These are phyloP conservation scores for Hypsizygus marmoreus DNA, from an alignment of 768 basidiomycete species.

Conservation along the genomic window DNA sequence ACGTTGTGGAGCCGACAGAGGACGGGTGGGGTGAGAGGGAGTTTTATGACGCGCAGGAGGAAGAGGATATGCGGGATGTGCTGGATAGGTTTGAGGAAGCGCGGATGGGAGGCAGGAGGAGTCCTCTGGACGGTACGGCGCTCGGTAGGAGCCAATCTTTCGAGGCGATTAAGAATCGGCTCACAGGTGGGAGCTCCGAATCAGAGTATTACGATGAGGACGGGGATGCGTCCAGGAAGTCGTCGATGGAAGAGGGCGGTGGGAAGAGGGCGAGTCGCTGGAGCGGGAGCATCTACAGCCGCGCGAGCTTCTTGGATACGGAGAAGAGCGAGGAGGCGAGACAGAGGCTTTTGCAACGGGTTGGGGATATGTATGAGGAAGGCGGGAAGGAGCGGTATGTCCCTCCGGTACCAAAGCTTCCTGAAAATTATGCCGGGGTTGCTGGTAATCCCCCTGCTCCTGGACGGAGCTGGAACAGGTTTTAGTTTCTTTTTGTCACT, in stretches of 20 bases:
- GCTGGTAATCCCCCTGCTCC: constrained; percentile 10
- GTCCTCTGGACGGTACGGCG: constrained; percentile 15
- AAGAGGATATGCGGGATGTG: constrained; percentile 36
- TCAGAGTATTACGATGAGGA: constrained; percentile 18
- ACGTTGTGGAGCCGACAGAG: constrained; percentile 16
- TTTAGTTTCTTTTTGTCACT: constrained; percentile 27
- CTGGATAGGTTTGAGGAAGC: constrained; percentile 40
- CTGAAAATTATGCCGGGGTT: constrained; percentile 29
- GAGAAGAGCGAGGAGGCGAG: constrained; percentile 53
- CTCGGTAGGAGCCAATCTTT: constrained; percentile 34
- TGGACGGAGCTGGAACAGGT: constrained; percentile 31
- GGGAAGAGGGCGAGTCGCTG: constrained; percentile 40
- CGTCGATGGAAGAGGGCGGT: constrained; percentile 26
- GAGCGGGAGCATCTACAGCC: constrained; percentile 51
- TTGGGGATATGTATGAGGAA: constrained; percentile 53
- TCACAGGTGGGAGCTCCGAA: constrained; percentile 12
- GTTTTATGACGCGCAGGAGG: constrained; percentile 26
- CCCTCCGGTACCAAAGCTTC: constrained; percentile 49
- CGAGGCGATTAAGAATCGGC: constrained; percentile 13
- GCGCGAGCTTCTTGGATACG: constrained; percentile 53
- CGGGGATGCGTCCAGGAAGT: constrained; percentile 17
- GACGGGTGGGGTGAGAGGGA: constrained; percentile 23
- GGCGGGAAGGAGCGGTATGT: constrained; percentile 34
- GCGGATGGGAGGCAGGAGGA: constrained; percentile 8
- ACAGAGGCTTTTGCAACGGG: constrained; percentile 49